Evolutionary conservation across 441 rosid genomes (phyloP).

Genomic region (Kokia cookei): DNA sequence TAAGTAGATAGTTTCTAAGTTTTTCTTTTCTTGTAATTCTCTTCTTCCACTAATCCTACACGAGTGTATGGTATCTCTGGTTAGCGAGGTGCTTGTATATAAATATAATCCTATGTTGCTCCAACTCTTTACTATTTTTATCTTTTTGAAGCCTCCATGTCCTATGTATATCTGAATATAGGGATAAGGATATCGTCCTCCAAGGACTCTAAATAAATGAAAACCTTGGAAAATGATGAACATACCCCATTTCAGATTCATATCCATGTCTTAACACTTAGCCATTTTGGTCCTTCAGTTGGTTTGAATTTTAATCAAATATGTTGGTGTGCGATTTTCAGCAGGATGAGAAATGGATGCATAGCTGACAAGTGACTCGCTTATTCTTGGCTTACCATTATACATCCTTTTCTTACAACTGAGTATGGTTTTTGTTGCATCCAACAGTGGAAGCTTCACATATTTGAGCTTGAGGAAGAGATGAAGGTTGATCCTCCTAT

Average conservation of each 20-base stretch:
- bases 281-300: background rate
- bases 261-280: background rate
- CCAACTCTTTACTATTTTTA: background rate
- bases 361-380: background rate
- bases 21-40: background rate
- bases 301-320: background rate
- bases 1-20: conserved; percentile 32
- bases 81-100: background rate
- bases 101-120: background rate
- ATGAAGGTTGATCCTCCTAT: conserved; percentile 66
- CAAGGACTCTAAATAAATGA: background rate
- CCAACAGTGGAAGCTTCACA: conserved; percentile 89
- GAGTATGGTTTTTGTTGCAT: conserved; percentile 16
- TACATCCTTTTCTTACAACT: background rate
- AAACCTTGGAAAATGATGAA: background rate
- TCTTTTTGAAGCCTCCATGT: background rate
- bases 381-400: background rate
- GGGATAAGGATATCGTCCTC: too few species aligned
- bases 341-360: background rate
- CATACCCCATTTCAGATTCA: background rate
- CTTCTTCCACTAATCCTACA: background rate
- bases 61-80: background rate
- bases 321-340: background rate
- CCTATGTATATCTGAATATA: background rate
- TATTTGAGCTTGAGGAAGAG: conserved; percentile 93